These are phyloP conservation scores for Tilletia indica DNA, from an alignment of 1,284 basidiomycete species.

Conservation along the genomic window DNA sequence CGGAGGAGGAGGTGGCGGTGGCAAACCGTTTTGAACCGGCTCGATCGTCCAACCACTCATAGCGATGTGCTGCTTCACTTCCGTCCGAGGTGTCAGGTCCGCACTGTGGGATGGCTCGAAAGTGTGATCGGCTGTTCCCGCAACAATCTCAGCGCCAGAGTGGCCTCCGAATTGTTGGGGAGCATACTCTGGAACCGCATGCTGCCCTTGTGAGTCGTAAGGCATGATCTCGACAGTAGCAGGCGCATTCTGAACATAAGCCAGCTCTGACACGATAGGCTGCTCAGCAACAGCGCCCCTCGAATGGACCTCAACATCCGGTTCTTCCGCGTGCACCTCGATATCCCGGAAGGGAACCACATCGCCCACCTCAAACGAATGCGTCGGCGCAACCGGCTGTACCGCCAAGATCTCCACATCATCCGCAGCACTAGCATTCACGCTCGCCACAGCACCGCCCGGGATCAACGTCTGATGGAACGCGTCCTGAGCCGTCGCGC, in stretches of 20 bases:
- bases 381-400: background rate
- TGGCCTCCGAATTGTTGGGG: background rate
- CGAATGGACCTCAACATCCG: no score
- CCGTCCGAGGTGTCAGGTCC: background rate
- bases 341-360: background rate
- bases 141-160: background rate
- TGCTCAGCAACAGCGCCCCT: no score
- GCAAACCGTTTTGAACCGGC: background rate
- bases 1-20: background rate
- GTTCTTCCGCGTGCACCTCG: background rate
- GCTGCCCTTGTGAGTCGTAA: no score
- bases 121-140: background rate
- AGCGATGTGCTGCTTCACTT: background rate
- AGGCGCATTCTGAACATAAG: background rate
- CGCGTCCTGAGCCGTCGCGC: background rate
- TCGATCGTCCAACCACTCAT: conserved; percentile 9
- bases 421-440: background rate
- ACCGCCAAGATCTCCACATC: background rate
- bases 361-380: background rate
- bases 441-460: background rate
- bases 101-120: background rate
- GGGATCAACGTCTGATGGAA: background rate
- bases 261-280: background rate
- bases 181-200: background rate
- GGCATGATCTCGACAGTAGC: background rate